Base-by-base conservation (phyloP, 1,284 basidiomycete genomes). In the Leccinum pachyderme region DNA sequence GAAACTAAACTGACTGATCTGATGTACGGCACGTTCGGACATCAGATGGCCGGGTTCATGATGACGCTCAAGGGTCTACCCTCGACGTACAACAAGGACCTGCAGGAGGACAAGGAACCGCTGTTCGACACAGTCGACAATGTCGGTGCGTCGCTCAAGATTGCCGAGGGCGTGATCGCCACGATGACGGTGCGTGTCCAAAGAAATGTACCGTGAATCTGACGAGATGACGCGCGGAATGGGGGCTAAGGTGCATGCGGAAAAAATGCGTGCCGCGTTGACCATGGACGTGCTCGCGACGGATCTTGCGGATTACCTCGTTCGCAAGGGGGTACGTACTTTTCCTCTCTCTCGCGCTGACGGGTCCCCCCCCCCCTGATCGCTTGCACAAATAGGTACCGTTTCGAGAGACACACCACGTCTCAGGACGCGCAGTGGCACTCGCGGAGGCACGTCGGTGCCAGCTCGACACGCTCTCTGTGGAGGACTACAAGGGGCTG, bases 31-130 rank as follows among this genome's bases (percentile, higher is more conserved):
- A 3, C 15, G 9, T 22, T 22, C 6, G 39, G 7, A 11, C 4
- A 41, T 12, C 27, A 93, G 89, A 95, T 98, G 90, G 83, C 96
- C n/a, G 96, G 96, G 5, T 98, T 99, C 77, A 78, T 98, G 77
- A 95, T 98, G 92, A 95, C 93, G 7, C 79, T 97, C 67, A 99
- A 99, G 71, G 96, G 97, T 27, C 80, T 98, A 49, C 96, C 96
- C 9, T 97, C 96, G 28, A 98, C 96, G 8, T 99, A 99, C 78
- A 98, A 99, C 81, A 99, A 99, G 75, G 96, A 99, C 74, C 77
- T 99, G 56, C 96, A 99, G 73, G 97, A 99, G 74, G 95, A 97
- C 74, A 98, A 99, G 75, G 96, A 99, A 71, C 95, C 96, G 0
- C 75, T 99, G 53, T 99, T 98, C 63, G 96, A 99, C 70, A 81